Percentiles rank a stretch among this genome's conserved stretches.
These are phyloP conservation scores for Holtermanniella nyarrowii DNA, from an alignment of 768 basidiomycete genomes.

Conservation along the genomic window DNA sequence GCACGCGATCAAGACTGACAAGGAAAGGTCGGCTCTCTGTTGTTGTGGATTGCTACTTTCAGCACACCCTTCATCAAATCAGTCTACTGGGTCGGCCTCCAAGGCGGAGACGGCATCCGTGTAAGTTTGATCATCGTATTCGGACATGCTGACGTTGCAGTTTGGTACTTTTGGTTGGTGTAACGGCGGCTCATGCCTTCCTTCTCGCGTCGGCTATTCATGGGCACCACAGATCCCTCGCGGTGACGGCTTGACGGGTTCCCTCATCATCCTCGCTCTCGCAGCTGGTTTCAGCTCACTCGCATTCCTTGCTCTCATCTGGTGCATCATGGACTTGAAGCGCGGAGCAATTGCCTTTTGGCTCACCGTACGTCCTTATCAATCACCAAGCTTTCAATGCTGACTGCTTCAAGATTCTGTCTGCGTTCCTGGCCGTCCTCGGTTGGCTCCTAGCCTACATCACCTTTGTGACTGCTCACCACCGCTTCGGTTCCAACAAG, in stretches of 20 bases:
- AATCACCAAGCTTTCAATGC: neutral
- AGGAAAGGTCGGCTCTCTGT: conserved; percentile 21
- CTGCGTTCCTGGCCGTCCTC: conserved; percentile 22
- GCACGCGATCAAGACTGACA: neutral
- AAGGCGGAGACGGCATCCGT: conserved; percentile 11
- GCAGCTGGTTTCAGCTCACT: conserved; percentile 28
- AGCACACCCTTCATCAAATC: conserved; percentile 28
- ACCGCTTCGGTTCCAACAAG: conserved; percentile 13
- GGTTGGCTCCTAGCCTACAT: conserved; percentile 31
- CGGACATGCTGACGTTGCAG: neutral
- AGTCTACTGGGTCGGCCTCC: conserved; percentile 27
- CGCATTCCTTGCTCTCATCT: conserved; percentile 20
- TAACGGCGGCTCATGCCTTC: neutral
- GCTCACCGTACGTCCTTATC: conserved; percentile 17
- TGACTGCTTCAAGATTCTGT: conserved; percentile 16
- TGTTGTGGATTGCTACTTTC: conserved; percentile 37
- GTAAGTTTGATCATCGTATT: conserved; percentile 4
- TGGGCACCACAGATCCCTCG: conserved; percentile 19
- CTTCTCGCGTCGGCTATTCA: conserved; percentile 22
- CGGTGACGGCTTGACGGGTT: conserved; percentile 18
- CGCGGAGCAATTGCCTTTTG: conserved; percentile 15
- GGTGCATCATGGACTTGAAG: conserved; percentile 9
- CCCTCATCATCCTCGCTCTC: conserved; percentile 31
- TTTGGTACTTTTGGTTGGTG: conserved; percentile 36
- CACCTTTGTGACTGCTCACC: conserved; percentile 25